Evolutionary conservation across 257 asterid genomes (phyloP).

Genomic region (Oldenlandia corymbosa): DNA sequence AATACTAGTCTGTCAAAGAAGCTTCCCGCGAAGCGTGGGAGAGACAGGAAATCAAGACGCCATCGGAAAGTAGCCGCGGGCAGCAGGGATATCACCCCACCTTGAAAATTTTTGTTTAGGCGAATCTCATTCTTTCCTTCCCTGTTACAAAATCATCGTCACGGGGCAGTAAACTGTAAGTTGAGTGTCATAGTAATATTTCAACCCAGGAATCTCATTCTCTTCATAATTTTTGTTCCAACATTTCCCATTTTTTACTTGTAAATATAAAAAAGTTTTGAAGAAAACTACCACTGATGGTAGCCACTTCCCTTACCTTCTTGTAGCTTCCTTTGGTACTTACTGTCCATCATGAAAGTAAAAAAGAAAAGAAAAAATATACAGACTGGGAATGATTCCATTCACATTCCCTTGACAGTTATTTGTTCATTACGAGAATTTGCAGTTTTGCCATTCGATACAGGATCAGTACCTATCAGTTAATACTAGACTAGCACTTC

Average conservation of each 20-base stretch:
- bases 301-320: constrained; percentile 5
- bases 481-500: no score
- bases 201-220: background rate
- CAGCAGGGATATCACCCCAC: constrained; percentile 25
- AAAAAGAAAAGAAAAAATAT: no score
- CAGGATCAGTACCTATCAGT: no score
- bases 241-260: constrained; percentile 11
- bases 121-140: constrained; percentile 16
- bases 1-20: constrained; percentile 19
- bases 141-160: background rate
- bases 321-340: background rate
- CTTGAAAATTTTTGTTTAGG: constrained; percentile 22
- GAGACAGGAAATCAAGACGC: constrained; percentile 48
- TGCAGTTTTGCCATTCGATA: no score
- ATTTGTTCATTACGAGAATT: background rate
- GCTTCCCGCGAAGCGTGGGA: constrained; percentile 44
- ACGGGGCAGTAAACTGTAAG: constrained; percentile 14
- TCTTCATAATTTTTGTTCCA: constrained; percentile 3
- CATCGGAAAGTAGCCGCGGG: constrained; percentile 57
- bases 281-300: background rate
- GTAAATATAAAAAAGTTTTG: constrained; percentile 14
- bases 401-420: constrained; percentile 4
- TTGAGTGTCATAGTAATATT: constrained; percentile 12
- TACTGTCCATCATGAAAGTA: background rate
- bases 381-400: constrained; percentile 4